Evolutionary conservation across 2,329 filamentous ascomycete genomes (phyloP).

Genomic region (Calonectria montana): DNA sequence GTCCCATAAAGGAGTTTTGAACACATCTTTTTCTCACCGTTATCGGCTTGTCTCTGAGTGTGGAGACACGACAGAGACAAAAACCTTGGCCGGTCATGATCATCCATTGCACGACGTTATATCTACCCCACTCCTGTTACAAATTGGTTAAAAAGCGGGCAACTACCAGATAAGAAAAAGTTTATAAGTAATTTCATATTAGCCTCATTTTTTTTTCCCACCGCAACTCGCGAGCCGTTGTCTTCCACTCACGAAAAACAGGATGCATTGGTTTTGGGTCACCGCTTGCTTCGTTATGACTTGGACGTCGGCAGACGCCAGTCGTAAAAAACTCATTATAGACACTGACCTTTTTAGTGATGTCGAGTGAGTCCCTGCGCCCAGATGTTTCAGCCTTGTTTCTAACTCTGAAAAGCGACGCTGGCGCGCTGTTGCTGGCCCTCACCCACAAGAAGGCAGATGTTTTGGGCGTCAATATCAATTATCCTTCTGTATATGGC

Average conservation of each 20-base stretch:
- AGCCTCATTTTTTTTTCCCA: background rate
- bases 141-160: background rate
- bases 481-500: background rate
- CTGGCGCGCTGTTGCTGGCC: background rate
- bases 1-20: too few species aligned
- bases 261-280: background rate
- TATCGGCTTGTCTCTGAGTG: background rate
- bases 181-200: background rate
- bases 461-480: background rate
- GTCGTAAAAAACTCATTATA: background rate
- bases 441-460: background rate
- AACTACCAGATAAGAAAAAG: background rate
- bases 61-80: background rate
- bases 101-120: background rate
- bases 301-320: background rate
- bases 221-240: background rate
- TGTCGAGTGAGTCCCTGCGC: background rate
- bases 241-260: background rate
- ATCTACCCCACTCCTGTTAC: background rate
- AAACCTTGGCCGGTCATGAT: background rate
- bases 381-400: background rate
- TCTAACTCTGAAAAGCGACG: background rate
- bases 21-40: background rate
- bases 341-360: background rate
- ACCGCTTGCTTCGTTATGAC: background rate